phyloP scores from a whole-genome alignment of 2,329 filamentous ascomycete genomes.

The Colletotrichum sp. region DNA sequence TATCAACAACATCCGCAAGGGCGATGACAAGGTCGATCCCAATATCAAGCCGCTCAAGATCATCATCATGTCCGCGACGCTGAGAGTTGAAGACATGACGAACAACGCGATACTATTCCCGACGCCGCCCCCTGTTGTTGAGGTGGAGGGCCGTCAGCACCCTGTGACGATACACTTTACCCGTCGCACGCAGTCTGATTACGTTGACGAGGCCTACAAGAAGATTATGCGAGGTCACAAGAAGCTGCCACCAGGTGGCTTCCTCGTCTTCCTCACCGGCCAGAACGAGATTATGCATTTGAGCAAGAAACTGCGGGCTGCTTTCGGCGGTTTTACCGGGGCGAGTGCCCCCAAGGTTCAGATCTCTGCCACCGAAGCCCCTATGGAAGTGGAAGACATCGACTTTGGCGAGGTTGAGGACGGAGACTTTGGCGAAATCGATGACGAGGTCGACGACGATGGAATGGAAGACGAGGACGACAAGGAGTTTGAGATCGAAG shows the following conservation, averaged over 20 bases:
- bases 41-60: constrained; percentile 83
- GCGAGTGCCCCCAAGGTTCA: constrained; percentile 70
- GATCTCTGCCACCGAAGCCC: constrained; percentile 77
- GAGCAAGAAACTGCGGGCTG: constrained; percentile 77
- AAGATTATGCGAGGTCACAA: constrained; percentile 89
- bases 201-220: constrained; percentile 85
- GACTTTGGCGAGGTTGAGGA: constrained; percentile 79
- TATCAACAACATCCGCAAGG: constrained; percentile 82
- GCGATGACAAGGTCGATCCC: constrained; percentile 75
- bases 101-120: constrained; percentile 83
- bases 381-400: constrained; percentile 85
- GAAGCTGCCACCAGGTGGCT: constrained; percentile 88
- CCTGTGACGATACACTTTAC: constrained; percentile 91
- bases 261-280: constrained; percentile 93
- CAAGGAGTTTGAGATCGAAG: constrained; percentile 73
- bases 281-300: constrained; percentile 89
- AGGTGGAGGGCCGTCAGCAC: constrained; percentile 91
- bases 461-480: constrained; percentile 58
- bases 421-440: constrained; percentile 63
- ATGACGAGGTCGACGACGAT: constrained; percentile 63
- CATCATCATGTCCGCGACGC: constrained; percentile 96
- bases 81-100: constrained; percentile 89
- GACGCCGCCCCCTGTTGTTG: constrained; percentile 79
- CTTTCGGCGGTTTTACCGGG: constrained; percentile 63
- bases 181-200: constrained; percentile 82